A percentile compares a stretch with the other conserved stretches of the same genome.
phyloP scores from a whole-genome alignment of 345 rosid genomes.

The Populus euphratica region DNA sequence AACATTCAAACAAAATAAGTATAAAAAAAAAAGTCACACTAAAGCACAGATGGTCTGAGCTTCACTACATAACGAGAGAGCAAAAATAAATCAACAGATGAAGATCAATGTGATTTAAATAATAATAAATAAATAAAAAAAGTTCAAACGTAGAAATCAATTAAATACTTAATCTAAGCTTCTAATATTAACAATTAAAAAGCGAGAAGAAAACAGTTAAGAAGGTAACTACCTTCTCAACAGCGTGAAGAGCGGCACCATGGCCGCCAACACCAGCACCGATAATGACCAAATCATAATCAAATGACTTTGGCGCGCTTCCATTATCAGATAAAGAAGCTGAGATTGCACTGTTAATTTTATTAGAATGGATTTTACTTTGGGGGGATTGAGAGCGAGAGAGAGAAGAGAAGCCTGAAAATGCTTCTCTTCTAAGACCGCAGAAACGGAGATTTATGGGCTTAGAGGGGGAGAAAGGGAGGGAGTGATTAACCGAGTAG shows the following conservation, averaged over 20 bases:
- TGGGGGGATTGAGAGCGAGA: slow-evolving; percentile 14
- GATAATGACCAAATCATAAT: slow-evolving; percentile 84
- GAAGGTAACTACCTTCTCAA: slow-evolving; percentile 61
- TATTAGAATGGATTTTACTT: slow-evolving; percentile 14
- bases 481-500: slow-evolving; percentile 21
- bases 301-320: slow-evolving; percentile 61
- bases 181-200: not conserved
- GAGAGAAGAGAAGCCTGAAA: slow-evolving; percentile 27
- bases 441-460: slow-evolving; percentile 67
- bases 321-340: slow-evolving; percentile 57
- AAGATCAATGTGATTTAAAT: not conserved
- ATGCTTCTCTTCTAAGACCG: slow-evolving; percentile 70
- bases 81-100: not conserved
- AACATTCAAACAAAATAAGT: not conserved
- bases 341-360: slow-evolving; percentile 10
- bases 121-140: not conserved
- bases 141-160: not conserved
- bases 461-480: slow-evolving; percentile 24
- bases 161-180: not conserved
- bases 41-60: not conserved
- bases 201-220: not conserved
- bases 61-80: not conserved
- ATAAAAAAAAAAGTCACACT: not conserved
- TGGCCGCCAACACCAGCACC: slow-evolving; percentile 99
- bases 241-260: slow-evolving; percentile 96